Evolutionary conservation across 768 basidiomycete species (phyloP).

Genomic region (Pisolithus orientalis): DNA sequence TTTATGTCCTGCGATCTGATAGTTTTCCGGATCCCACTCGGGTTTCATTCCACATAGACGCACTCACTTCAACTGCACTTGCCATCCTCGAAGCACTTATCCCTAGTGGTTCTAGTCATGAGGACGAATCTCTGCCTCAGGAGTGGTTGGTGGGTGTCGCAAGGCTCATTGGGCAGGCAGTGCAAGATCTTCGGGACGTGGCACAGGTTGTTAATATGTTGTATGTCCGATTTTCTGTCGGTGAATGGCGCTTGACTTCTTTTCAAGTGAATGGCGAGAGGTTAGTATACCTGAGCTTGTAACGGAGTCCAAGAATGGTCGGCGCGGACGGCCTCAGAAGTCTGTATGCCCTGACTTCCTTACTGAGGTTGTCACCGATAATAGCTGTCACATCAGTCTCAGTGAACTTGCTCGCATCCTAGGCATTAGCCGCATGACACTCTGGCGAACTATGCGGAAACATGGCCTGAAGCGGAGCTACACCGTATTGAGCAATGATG

Average conservation of each 20-base stretch:
- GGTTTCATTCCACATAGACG: conserved; percentile 9
- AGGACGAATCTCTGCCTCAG: background rate
- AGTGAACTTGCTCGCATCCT: conserved; percentile 2
- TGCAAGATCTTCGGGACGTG: background rate
- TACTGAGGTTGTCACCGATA: conserved; percentile 5
- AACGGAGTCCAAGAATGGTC: background rate
- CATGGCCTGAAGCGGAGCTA: conserved; percentile 6
- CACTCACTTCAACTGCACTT: conserved; percentile 3
- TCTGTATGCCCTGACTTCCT: conserved; percentile 4
- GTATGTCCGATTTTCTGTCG: background rate
- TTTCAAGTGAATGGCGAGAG: background rate
- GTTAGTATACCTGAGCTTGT: background rate
- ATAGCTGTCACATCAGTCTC: conserved; percentile 2
- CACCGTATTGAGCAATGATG: conserved; percentile 10
- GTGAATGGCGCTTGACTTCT: background rate
- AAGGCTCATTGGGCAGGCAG: conserved; percentile 1
- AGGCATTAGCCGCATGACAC: conserved; percentile 10
- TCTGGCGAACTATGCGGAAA: conserved; percentile 7
- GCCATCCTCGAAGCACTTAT: conserved; percentile 8
- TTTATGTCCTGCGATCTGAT: conserved; percentile 4
- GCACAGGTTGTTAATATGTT: background rate
- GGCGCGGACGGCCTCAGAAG: conserved; percentile 9
- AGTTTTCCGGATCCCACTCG: background rate
- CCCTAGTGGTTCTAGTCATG: background rate
- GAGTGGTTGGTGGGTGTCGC: conserved; percentile 7